These are phyloP conservation scores for Diversispora eburnea DNA, from an alignment of 192 early-diverging fungal genomes.

Conservation along the genomic window DNA sequence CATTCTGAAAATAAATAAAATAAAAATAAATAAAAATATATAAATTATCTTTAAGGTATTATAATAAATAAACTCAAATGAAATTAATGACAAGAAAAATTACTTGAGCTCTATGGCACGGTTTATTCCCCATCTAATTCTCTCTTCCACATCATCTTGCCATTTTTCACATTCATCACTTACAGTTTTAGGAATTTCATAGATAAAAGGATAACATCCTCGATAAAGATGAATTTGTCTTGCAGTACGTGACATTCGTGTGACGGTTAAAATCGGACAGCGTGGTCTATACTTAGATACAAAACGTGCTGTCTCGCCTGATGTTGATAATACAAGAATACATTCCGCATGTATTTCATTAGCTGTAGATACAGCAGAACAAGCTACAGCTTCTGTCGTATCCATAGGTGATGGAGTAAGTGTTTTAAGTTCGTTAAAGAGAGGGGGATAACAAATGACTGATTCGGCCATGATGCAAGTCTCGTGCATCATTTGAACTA, in stretches of 20 bases:
- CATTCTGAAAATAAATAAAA: slow-evolving; percentile 42
- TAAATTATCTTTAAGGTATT: background rate
- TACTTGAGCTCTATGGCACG: slow-evolving; percentile 62
- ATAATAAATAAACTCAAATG: background rate
- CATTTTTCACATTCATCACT: slow-evolving; percentile 54
- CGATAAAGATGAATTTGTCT: slow-evolving; percentile 75
- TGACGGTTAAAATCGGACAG: slow-evolving; percentile 89
- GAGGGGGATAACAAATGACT: slow-evolving; percentile 89
- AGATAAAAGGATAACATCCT: slow-evolving; percentile 79
- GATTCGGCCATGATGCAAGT: slow-evolving; percentile 91
- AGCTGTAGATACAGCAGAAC: slow-evolving; percentile 79
- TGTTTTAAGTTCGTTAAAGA: slow-evolving; percentile 85
- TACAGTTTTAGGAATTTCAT: slow-evolving; percentile 46
- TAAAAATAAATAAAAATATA: background rate
- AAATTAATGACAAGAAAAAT: slow-evolving; percentile 14
- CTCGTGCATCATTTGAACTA: slow-evolving; percentile 89
- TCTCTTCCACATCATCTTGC: slow-evolving; percentile 80
- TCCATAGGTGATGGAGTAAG: slow-evolving; percentile 69
- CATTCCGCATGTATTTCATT: slow-evolving; percentile 82
- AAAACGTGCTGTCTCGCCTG: slow-evolving; percentile 82
- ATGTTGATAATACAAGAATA: slow-evolving; percentile 87
- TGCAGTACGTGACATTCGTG: slow-evolving; percentile 69
- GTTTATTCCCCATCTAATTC: slow-evolving; percentile 75
- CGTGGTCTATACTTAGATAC: slow-evolving; percentile 94
- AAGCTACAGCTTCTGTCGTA: slow-evolving; percentile 90